Conservation (phyloP, 352 stramenopile species). For the Globisporangium parvum region DNA sequence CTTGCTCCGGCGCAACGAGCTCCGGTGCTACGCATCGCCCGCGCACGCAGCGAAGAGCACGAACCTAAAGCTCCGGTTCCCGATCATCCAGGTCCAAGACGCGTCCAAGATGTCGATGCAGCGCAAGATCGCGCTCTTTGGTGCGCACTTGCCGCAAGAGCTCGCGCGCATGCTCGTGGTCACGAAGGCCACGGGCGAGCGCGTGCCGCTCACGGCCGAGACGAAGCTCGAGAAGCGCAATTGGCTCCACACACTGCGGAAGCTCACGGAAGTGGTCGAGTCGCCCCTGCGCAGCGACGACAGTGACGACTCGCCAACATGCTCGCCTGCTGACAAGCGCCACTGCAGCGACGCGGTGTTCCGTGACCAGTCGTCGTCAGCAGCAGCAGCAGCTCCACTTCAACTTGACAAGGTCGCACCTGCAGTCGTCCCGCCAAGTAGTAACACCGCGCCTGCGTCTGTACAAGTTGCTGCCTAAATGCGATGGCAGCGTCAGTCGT, state of each 20-base stretch:
- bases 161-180: conserved; percentile 63
- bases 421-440: no score
- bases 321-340: conserved; percentile 9
- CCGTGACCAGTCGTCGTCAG: neutral
- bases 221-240: conserved; percentile 13
- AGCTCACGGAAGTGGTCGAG: conserved; percentile 12
- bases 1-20: conserved; percentile 37
- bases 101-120: conserved; percentile 43
- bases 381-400: neutral
- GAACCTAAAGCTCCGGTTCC: conserved; percentile 38
- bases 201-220: conserved; percentile 20
- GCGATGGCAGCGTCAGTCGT: no score
- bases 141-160: conserved; percentile 35
- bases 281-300: neutral
- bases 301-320: conserved; percentile 1
- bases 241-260: conserved; percentile 16
- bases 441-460: no score
- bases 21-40: conserved; percentile 44
- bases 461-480: no score
- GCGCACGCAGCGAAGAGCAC: conserved; percentile 41
- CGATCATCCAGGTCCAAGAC: conserved; percentile 57
- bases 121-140: conserved; percentile 60
- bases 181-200: conserved; percentile 58
- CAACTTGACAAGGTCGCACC: no score
- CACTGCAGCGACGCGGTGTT: neutral